Evolutionary conservation across 768 basidiomycete genomes (phyloP).

Genomic region (Russula dissimulans): DNA sequence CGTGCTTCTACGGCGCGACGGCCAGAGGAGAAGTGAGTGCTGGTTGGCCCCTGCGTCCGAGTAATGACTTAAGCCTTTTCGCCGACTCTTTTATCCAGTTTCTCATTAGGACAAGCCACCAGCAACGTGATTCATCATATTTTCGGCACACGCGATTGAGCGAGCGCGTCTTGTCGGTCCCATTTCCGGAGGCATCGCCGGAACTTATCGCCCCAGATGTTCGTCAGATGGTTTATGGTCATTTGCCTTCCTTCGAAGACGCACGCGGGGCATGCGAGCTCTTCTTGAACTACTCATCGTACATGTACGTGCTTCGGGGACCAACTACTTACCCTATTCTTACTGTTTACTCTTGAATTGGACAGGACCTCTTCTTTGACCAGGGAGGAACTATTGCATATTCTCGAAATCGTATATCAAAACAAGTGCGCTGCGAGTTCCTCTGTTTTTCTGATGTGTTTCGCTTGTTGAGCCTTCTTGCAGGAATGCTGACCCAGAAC

Average conservation of each 20-base stretch:
- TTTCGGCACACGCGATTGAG: slow-evolving; percentile 14
- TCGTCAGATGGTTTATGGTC: slow-evolving; percentile 34
- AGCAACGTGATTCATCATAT: neutral
- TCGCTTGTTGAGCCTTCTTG: neutral
- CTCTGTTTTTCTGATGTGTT: neutral
- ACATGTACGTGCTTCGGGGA: slow-evolving; percentile 33
- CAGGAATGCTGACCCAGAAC: slow-evolving; percentile 32
- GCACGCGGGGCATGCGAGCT: slow-evolving; percentile 53
- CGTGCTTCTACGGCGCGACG: slow-evolving; percentile 52
- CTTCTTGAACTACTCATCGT: slow-evolving; percentile 48
- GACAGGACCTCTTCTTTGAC: slow-evolving; percentile 46
- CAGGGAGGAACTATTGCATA: slow-evolving; percentile 46
- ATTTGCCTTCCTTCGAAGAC: slow-evolving; percentile 49
- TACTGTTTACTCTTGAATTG: neutral
- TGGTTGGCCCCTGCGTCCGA: slow-evolving; percentile 25
- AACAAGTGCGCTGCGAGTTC: slow-evolving; percentile 30
- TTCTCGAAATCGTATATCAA: slow-evolving; percentile 46
- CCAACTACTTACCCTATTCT: neutral
- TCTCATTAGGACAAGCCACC: neutral
- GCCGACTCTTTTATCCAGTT: neutral
- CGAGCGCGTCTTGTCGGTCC: slow-evolving; percentile 14
- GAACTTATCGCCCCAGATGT: slow-evolving; percentile 22
- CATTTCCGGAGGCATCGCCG: slow-evolving; percentile 17
- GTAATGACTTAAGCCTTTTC: neutral
- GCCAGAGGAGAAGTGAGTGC: slow-evolving; percentile 55